Conservation (phyloP, 225 moss, liverwort and hornwort genomes). For the Sphagnum tenellum region DNA sequence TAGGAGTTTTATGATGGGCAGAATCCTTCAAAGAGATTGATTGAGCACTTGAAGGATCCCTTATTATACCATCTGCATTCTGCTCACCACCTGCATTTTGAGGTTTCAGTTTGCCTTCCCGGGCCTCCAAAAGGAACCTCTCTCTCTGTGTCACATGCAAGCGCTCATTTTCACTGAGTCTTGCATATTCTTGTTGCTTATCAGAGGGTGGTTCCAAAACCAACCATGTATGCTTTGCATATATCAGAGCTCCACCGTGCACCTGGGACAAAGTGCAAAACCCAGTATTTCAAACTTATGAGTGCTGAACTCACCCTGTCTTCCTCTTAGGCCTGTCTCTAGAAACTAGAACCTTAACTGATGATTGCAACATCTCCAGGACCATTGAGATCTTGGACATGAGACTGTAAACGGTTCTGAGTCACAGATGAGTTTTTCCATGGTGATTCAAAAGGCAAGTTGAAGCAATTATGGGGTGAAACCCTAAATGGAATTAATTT, state of each 20-base stretch:
- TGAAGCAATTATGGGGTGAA: neutral
- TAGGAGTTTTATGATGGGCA: too few relatives aligned
- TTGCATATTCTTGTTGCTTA: constrained; percentile 62
- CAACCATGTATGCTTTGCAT: constrained; percentile 54
- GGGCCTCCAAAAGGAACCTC: constrained; percentile 36
- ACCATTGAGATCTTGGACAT: too few relatives aligned
- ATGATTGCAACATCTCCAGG: too few relatives aligned
- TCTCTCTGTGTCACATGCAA: constrained; percentile 56
- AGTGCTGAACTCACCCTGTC: neutral
- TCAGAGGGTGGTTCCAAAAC: constrained; percentile 87
- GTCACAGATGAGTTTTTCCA: too few relatives aligned
- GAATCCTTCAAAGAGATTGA: too few relatives aligned
- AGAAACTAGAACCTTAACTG: too few relatives aligned
- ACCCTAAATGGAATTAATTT: too few relatives aligned
- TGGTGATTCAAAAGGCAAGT: neutral
- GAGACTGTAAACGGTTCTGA: too few relatives aligned
- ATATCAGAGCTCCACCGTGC: constrained; percentile 77
- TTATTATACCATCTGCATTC: constrained; percentile 3
- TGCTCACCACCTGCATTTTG: constrained; percentile 11
- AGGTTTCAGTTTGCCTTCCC: constrained; percentile 22
- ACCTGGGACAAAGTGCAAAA: constrained; percentile 26
- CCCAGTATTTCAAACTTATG: neutral
- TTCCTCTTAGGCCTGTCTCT: too few relatives aligned
- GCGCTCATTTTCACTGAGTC: constrained; percentile 54
- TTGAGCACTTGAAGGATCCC: too few relatives aligned